Percentiles rank a stretch among this genome's conserved stretches.
phyloP scores from a whole-genome alignment of 768 basidiomycete genomes.

The Termitomyces eurrhizus region DNA sequence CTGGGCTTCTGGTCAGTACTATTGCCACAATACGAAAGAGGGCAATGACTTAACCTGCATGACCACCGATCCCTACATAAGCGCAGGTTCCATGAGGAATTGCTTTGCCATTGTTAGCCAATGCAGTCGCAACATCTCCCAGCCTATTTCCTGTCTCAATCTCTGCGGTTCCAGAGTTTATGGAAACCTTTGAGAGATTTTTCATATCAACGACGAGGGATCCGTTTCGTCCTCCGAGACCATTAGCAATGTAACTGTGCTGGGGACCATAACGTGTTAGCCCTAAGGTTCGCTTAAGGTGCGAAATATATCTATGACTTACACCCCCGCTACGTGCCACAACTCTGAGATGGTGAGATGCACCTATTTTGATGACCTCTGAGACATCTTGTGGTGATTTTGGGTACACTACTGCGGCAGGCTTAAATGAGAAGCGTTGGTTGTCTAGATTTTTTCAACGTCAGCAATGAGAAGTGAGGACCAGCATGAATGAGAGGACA shows the following conservation, averaged over 20 bases:
- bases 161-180: conserved; percentile 35
- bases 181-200: conserved; percentile 34
- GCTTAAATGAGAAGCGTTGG: conserved; percentile 33
- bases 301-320: conserved; percentile 6
- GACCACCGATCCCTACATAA: conserved; percentile 50
- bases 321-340: conserved; percentile 45
- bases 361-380: conserved; percentile 30
- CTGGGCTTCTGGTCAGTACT: conserved; percentile 11
- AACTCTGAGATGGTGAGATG: conserved; percentile 28
- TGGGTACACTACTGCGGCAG: conserved; percentile 35
- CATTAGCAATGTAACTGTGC: conserved; percentile 4
- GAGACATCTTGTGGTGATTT: conserved; percentile 31
- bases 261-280: background rate
- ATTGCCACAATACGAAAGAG: background rate
- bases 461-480: background rate
- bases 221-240: conserved; percentile 16
- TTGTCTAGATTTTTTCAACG: conserved; percentile 28
- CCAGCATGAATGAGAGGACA: background rate
- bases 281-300: too few species aligned
- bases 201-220: conserved; percentile 43
- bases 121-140: conserved; percentile 39
- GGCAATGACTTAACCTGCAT: conserved; percentile 28
- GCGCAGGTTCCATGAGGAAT: conserved; percentile 53
- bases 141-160: conserved; percentile 43
- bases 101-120: conserved; percentile 37